Evolutionary conservation across 805 yeast species (phyloP).

Genomic region (Teunomyces pallodes): DNA sequence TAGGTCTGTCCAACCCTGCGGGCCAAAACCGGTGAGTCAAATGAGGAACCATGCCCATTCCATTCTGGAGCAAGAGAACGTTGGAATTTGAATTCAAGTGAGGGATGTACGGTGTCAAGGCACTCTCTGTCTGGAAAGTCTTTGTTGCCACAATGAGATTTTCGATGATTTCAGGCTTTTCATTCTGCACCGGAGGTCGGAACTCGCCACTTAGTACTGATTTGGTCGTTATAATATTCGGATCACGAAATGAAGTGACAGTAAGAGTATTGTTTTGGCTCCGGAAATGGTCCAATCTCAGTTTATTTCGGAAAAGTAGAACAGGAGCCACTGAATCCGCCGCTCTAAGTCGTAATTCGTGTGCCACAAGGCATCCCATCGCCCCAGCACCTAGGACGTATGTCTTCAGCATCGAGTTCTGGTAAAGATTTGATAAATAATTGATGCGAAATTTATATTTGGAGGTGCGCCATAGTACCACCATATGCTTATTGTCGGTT

Average conservation of each 20-base stretch:
- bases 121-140: slow-evolving; percentile 66
- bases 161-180: slow-evolving; percentile 30
- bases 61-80: slow-evolving; percentile 77
- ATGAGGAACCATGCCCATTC: slow-evolving; percentile 66
- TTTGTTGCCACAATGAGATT: slow-evolving; percentile 77
- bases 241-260: slow-evolving; percentile 19
- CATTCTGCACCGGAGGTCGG: slow-evolving; percentile 16
- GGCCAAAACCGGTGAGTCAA: slow-evolving; percentile 58
- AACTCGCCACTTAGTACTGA: slow-evolving; percentile 22
- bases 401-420: slow-evolving; percentile 16
- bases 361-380: slow-evolving; percentile 51
- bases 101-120: slow-evolving; percentile 54
- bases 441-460: slow-evolving; percentile 36
- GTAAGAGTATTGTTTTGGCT: slow-evolving; percentile 36
- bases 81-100: slow-evolving; percentile 50
- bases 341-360: slow-evolving; percentile 38
- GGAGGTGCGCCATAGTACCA: too few species aligned
- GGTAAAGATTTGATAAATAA: neutral
- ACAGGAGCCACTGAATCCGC: slow-evolving; percentile 41
- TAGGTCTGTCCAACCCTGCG: slow-evolving; percentile 44
- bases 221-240: slow-evolving; percentile 13
- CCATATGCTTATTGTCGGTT: slow-evolving; percentile 80
- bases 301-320: slow-evolving; percentile 35
- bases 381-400: slow-evolving; percentile 53
- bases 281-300: slow-evolving; percentile 40